A percentile compares a stretch with the other conserved stretches of the same genome.
These are phyloP conservation scores for Kockovaella imperatae DNA, from an alignment of 768 basidiomycete species.

Conservation along the genomic window DNA sequence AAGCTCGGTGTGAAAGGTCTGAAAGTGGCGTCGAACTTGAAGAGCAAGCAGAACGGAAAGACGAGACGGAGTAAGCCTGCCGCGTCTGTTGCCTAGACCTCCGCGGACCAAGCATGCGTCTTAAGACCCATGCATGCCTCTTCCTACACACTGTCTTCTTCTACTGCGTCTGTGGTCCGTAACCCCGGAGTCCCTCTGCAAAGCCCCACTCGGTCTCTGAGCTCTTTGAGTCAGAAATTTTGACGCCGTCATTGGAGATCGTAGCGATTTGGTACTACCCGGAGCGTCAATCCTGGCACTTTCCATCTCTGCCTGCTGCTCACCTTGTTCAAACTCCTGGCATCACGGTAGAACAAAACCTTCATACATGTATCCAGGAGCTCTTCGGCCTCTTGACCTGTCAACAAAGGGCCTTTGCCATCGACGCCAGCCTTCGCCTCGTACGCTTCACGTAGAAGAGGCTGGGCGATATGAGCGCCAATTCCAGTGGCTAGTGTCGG, in stretches of 20 bases:
- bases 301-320: conserved; percentile 13
- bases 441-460: conserved; percentile 80
- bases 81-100: too few species aligned
- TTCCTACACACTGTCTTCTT: background rate
- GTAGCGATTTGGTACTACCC: conserved; percentile 88
- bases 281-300: conserved; percentile 9
- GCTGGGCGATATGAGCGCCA: conserved; percentile 86
- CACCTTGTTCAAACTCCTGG: conserved; percentile 90
- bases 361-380: conserved; percentile 81
- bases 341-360: conserved; percentile 93
- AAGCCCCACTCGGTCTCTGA: conserved; percentile 81
- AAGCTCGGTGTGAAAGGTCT: background rate
- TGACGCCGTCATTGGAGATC: conserved; percentile 66
- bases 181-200: conserved; percentile 73
- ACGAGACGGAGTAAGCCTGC: too few species aligned
- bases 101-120: background rate
- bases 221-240: conserved; percentile 68
- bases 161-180: conserved; percentile 84
- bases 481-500: conserved; percentile 93
- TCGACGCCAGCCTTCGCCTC: conserved; percentile 64
- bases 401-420: conserved; percentile 49
- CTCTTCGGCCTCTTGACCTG: conserved; percentile 66
- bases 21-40: too few species aligned
- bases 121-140: background rate
- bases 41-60: too few species aligned